Percentiles rank a stretch among this genome's conserved stretches.
These are phyloP conservation scores for Trichoderma gracile DNA, from an alignment of 2,329 filamentous ascomycete species.

Conservation along the genomic window DNA sequence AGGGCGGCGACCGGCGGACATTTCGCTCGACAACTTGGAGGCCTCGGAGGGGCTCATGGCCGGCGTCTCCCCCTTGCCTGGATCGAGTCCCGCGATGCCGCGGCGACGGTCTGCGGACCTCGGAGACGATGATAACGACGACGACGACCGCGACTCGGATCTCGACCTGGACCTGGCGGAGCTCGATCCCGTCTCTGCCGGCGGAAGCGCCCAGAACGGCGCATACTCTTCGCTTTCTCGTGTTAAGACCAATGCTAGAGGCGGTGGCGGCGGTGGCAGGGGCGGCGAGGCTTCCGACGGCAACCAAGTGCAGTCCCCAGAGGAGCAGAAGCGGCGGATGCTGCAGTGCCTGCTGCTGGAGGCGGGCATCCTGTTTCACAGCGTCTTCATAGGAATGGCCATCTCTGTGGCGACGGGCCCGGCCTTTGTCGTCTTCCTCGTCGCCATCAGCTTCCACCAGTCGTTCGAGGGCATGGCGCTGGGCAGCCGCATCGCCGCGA, in stretches of 20 bases:
- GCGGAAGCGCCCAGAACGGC: conserved; percentile 32
- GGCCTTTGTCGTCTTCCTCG: conserved; percentile 74
- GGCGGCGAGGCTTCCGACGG: conserved; percentile 29
- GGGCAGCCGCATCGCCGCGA: conserved; percentile 79
- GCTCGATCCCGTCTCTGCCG: conserved; percentile 48
- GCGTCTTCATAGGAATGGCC: conserved; percentile 84
- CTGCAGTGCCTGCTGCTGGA: conserved; percentile 79
- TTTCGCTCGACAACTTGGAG: conserved; percentile 54
- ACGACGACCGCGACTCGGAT: conserved; percentile 54
- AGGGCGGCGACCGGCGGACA: conserved; percentile 48
- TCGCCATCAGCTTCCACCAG: conserved; percentile 82
- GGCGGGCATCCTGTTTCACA: conserved; percentile 82
- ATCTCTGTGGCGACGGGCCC: conserved; percentile 78
- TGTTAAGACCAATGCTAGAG: conserved; percentile 27
- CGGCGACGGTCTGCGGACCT: conserved; percentile 37
- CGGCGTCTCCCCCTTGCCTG: conserved; percentile 59
- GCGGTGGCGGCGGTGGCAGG: not conserved
- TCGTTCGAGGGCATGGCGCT: conserved; percentile 87
- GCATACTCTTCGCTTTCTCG: conserved; percentile 36
- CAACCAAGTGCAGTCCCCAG: conserved; percentile 42
- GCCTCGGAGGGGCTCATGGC: conserved; percentile 57
- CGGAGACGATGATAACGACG: conserved; percentile 40
- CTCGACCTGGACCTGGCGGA: conserved; percentile 63
- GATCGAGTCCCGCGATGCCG: conserved; percentile 48
- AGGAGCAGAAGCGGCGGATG: conserved; percentile 66